These are phyloP conservation scores for Arxiozyma telluris DNA, from an alignment of 1,139 yeast species.

Conservation along the genomic window DNA sequence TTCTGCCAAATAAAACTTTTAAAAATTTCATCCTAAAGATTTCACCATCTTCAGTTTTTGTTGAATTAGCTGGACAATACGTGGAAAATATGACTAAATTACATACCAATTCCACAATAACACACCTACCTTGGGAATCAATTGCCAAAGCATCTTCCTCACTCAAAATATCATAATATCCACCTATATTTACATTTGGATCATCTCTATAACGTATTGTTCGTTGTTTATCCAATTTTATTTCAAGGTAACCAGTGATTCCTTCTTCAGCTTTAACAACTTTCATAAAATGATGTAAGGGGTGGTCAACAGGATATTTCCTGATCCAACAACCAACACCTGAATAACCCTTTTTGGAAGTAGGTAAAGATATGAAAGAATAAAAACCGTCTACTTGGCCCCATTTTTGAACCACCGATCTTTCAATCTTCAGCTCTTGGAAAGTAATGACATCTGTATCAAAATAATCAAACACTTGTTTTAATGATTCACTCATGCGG, in stretches of 20 bases:
- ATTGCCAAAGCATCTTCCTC: conserved; percentile 38
- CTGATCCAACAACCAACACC: conserved; percentile 86
- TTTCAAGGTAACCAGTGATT: conserved; percentile 57
- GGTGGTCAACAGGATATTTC: conserved; percentile 37
- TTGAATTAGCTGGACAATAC: conserved; percentile 90
- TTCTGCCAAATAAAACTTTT: conserved; percentile 48
- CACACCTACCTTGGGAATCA: conserved; percentile 80
- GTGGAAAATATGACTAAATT: conserved; percentile 61
- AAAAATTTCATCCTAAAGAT: conserved; percentile 51
- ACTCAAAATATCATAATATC: conserved; percentile 46
- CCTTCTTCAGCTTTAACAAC: conserved; percentile 85
- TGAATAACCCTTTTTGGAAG: conserved; percentile 65
- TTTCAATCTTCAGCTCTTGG: conserved; percentile 70
- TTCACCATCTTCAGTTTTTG: conserved; percentile 61
- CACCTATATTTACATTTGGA: conserved; percentile 48
- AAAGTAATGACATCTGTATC: conserved; percentile 71
- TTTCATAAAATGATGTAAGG: conserved; percentile 35
- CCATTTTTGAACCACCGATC: conserved; percentile 36
- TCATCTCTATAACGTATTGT: conserved; percentile 18
- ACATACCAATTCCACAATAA: conserved; percentile 60
- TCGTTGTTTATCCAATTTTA: conserved; percentile 16
- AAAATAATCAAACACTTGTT: conserved; percentile 44
- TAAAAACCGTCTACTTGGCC: conserved; percentile 52
- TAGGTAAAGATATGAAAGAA: conserved; percentile 64
- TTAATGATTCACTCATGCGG: conserved; percentile 38